Percentiles rank a stretch among this genome's conserved stretches.
These are phyloP conservation scores for Termitomyces sp. DNA, from an alignment of 768 basidiomycete species.

Conservation along the genomic window DNA sequence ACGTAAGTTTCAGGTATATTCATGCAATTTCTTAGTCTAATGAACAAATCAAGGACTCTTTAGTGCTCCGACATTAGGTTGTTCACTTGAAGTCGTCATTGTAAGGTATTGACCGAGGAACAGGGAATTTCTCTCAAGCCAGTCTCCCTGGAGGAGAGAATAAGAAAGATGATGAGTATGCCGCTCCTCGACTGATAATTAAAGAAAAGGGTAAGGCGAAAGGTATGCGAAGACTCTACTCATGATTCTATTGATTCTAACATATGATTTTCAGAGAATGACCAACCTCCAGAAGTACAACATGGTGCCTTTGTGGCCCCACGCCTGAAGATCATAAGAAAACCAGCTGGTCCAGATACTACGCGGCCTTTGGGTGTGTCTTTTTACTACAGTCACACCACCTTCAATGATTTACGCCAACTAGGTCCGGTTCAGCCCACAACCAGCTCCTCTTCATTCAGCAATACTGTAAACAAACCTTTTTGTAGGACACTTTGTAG, in stretches of 20 bases:
- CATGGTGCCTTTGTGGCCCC: neutral
- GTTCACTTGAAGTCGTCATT: neutral
- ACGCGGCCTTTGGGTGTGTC: neutral
- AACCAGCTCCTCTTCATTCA: too few species aligned
- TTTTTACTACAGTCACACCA: neutral
- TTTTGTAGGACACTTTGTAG: too few species aligned
- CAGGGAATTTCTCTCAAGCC: neutral
- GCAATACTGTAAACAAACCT: too few species aligned
- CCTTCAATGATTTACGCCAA: neutral
- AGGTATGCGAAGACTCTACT: neutral
- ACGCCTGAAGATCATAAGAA: neutral
- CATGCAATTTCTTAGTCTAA: neutral
- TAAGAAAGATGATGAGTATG: neutral
- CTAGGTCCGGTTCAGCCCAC: neutral
- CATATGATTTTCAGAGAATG: neutral
- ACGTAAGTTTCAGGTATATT: neutral
- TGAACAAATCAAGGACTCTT: too few species aligned
- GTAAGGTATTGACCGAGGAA: neutral
- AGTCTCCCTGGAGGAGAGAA: neutral
- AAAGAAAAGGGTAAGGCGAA: neutral
- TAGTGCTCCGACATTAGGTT: neutral
- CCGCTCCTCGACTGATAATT: neutral
- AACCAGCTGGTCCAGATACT: neutral
- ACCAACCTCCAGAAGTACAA: neutral
- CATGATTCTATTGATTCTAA: neutral